Base-by-base conservation (phyloP, 2,329 filamentous ascomycete genomes). In the Berkeleyomyces basicola region DNA sequence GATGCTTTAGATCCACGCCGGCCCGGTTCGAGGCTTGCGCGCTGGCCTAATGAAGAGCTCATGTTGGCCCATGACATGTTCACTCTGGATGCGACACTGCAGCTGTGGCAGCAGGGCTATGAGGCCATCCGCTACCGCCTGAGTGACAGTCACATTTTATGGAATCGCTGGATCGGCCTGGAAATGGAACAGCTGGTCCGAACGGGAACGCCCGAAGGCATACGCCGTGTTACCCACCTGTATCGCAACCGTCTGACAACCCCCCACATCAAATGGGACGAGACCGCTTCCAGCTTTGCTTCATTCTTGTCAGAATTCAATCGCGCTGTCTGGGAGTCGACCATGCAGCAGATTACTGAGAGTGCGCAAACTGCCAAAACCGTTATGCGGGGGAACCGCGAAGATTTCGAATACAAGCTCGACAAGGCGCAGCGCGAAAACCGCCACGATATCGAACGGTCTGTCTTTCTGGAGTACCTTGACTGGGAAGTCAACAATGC, bases 401-500 rank as follows among this genome's bases (percentile, higher is more conserved):
- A 88, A 67, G 73, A 79, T 3, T 83, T 83, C 69, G 88, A 95
- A 71, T 74, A 84, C 66, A 82, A 81, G 66, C 74, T 93, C 31
- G 78, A 78, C 61, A 77, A 79, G 65, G 84, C 86, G 5, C 71
- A 74, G 14, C 77, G 82, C 61, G 73, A 78, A 6, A 78, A 77
- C 63, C 81, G 88, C 67, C 71, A 74, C 37, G 79, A 81, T 9
- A 77, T 76, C 3, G 77, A 86, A 63, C 77, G 77, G 67, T 67
- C 72, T 23, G 71, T 74, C 51, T 77, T 85, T 74, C 73, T 72
- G 3, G 82, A 87, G 62, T 99, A 99, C 69, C 76, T 97, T 16
- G 84, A 88, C 61, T 96, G 89, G 87, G 93, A 99, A 75, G 80
- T 85, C 68, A 77, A 73, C 16, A 82, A 84, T 69, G 78, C 77